These are phyloP conservation scores for Microdochium bolleyi DNA, from an alignment of 2,329 filamentous ascomycete genomes.

Conservation along the genomic window DNA sequence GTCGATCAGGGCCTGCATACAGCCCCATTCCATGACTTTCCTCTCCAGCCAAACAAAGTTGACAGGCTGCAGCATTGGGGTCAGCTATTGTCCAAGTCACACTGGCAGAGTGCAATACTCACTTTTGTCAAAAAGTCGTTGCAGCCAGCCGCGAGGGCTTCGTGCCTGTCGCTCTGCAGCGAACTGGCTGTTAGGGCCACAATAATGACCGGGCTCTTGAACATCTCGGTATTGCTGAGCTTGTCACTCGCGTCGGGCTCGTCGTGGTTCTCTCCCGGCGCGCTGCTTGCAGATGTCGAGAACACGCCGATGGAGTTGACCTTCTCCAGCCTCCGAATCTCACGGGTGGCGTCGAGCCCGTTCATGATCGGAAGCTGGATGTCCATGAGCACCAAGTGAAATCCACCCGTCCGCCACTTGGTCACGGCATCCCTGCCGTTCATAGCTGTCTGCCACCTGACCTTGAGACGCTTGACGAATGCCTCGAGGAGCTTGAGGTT, in stretches of 20 bases:
- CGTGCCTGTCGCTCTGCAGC: constrained; percentile 89
- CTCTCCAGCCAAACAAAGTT: constrained; percentile 96
- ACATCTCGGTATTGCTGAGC: constrained; percentile 60
- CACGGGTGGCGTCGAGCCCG: constrained; percentile 86
- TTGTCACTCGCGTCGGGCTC: constrained; percentile 58
- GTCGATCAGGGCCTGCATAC: constrained; percentile 98
- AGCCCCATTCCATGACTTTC: constrained; percentile 99
- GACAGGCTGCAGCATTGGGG: constrained; percentile 57
- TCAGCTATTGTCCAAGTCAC: constrained; percentile 2
- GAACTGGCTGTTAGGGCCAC: constrained; percentile 93
- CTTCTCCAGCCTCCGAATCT: constrained; percentile 83
- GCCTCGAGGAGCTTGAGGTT: constrained; percentile 89
- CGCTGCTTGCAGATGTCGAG: constrained; percentile 55
- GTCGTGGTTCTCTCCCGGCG: constrained; percentile 34
- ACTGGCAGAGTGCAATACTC: constrained; percentile 17
- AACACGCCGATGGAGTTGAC: constrained; percentile 93
- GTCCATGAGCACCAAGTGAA: constrained; percentile 96
- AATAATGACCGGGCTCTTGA: constrained; percentile 97
- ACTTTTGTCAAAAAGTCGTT: constrained; percentile 99
- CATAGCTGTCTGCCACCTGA: constrained; percentile 94
- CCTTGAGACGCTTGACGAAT: constrained; percentile 92
- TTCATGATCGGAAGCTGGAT: constrained; percentile 97
- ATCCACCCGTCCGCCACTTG: constrained; percentile 89
- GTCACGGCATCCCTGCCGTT: constrained; percentile 88
- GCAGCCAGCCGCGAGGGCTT: constrained; percentile 88